Percentiles rank a stretch among this genome's conserved stretches.
phyloP scores from a whole-genome alignment of 2,329 filamentous ascomycete genomes.

The Alternaria rosae region DNA sequence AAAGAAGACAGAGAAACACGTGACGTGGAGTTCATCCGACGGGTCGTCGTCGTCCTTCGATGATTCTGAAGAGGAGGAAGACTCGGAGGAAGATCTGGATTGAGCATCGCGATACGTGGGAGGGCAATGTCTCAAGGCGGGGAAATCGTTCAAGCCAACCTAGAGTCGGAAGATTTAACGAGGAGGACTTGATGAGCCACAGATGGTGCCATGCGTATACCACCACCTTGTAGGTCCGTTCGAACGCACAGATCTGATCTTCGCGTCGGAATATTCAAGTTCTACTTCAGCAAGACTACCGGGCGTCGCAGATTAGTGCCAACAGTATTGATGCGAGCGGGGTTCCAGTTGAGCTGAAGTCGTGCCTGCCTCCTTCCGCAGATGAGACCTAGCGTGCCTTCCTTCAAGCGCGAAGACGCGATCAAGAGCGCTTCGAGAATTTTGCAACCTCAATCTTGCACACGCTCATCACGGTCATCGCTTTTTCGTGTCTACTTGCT shows the following conservation, averaged over 20 bases:
- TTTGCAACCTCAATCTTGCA: neutral
- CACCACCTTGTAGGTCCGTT: neutral
- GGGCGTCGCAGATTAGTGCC: neutral
- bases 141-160: no score
- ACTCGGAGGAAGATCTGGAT: neutral
- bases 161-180: neutral
- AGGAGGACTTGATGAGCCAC: neutral
- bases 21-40: neutral
- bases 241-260: neutral
- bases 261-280: neutral
- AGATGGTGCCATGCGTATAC: neutral
- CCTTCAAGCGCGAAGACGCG: neutral
- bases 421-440: neutral
- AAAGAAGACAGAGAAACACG: neutral
- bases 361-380: constrained; percentile 1
- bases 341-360: neutral
- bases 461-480: neutral
- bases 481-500: neutral
- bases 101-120: neutral
- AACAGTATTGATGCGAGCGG: neutral
- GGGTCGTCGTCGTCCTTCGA: neutral
- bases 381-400: neutral
- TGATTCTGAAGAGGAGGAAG: neutral
- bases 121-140: neutral
- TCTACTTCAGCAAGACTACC: neutral